A percentile compares a stretch with the other conserved stretches of the same genome.
These are phyloP conservation scores for Clavaria fumosa DNA, from an alignment of 768 basidiomycete genomes.

Conservation along the genomic window DNA sequence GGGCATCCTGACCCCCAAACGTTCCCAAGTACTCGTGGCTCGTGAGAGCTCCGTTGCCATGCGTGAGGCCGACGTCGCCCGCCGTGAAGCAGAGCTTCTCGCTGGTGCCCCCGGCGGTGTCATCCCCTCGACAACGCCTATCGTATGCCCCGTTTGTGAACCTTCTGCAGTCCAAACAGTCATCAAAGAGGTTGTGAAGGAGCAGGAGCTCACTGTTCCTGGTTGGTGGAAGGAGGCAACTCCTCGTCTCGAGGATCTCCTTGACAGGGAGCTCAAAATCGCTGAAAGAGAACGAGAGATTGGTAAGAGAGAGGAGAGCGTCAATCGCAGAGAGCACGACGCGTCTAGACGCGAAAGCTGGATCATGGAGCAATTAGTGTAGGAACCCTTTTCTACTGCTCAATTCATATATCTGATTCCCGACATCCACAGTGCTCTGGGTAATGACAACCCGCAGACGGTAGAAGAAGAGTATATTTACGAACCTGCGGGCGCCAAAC, in stretches of 20 bases:
- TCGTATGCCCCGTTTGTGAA: constrained; percentile 36
- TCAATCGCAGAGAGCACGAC: constrained; percentile 78
- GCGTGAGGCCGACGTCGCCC: constrained; percentile 80
- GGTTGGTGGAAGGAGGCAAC: constrained; percentile 44
- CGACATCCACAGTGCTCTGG: constrained; percentile 37
- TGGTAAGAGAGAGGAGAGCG: constrained; percentile 68
- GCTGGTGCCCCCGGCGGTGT: constrained; percentile 76
- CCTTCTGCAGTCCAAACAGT: constrained; percentile 55
- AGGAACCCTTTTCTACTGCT: constrained; percentile 18
- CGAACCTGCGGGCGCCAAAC: constrained; percentile 50
- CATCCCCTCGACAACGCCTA: constrained; percentile 35
- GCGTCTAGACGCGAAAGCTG: constrained; percentile 75
- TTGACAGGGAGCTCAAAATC: constrained; percentile 75
- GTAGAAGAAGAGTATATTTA: constrained; percentile 75
- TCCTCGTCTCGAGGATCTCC: constrained; percentile 61
- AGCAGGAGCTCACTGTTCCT: constrained; percentile 62
- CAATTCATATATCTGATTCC: not conserved
- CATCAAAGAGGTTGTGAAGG: constrained; percentile 79
- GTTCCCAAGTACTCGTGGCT: constrained; percentile 63
- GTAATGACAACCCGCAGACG: constrained; percentile 45
- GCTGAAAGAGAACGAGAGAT: constrained; percentile 79
- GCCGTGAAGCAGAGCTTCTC: constrained; percentile 75
- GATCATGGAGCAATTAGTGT: constrained; percentile 93
- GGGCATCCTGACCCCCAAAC: constrained; percentile 68
- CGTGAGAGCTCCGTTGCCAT: constrained; percentile 67